Evolutionary conservation across 2,329 filamentous ascomycete species (phyloP), one percentile per base, ranked within the genome.

Genomic region (Beauveria rudraprayagi): DNA sequence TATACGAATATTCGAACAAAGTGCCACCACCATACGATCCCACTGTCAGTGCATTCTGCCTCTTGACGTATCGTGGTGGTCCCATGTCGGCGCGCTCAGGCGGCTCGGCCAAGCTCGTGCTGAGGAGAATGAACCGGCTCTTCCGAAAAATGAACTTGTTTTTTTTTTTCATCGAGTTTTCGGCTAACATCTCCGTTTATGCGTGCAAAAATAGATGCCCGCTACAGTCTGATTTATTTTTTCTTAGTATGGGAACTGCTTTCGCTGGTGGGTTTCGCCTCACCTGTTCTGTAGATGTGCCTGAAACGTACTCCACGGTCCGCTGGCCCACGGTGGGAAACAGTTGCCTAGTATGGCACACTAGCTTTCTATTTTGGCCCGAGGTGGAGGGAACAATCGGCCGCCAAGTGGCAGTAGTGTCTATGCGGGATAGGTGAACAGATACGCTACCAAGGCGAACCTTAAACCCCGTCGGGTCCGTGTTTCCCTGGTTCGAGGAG

Each of bases 291-390:
- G 24, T 17, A 51, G 24, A 59, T 59, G 46, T 14, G 47, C 56
- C 56, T 59, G 56, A 59, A 59, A 57, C 55, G 30, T 3, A 28
- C 55, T 50, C 55, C 55, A 44, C 56, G 56, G 37, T 8, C 34
- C 34, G 10, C 28, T 22, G 26, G n/a, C 22, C 51, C 34, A 41
- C n/a, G 41, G 2, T 16, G n/a, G 34, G 26, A 34, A 47, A 48
- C 30, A 50, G 34, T 10, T 22, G 10, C 46, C 56, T 51, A 24
- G 30, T 40, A 30, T 52, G 47, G 56, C 24, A 52, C 56, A 26
- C 34, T 34, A 22, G 47, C 30, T 22, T 52, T 43, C 47, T 59
- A 52, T 59, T 43, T 51, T 11, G 16, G 24, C 44, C 9, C 37
- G 17, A 26, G 11, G 56, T 52, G 47, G 56, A 59, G 46, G 46